Base-by-base conservation (phyloP, 345 rosid species). In the Abelmoschus esculentus region DNA sequence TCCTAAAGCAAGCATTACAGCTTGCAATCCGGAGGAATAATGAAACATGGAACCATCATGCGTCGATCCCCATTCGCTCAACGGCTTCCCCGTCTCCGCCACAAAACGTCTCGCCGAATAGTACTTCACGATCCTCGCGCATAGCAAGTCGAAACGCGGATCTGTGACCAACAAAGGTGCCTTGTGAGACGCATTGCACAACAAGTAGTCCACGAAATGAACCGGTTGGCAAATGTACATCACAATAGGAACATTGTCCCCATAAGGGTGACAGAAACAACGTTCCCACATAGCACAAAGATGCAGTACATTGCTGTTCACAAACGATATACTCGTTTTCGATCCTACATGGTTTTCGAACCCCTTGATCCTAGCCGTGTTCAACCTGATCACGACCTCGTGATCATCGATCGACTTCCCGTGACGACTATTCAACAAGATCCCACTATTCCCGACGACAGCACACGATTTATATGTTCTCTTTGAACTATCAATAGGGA, bases 1-100 rank as follows among this genome's bases (percentile, higher is more conserved):
- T 36, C 97, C 98, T 10, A 83, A 75, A 0, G 97, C 87, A 5
- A 91, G 81, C 92, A 90, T 85, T 19, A 88, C 87, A 28, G 97
- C 98, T 55, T 93, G 98, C 86, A 91, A 79, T 44, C 98, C 98
- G 12, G 98, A 93, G 0, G 97, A 91, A 83, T 93, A 93, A 56
- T 93, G 98, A 69, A 93, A 93, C 86, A 89, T 64, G 1, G 87
- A 69, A 1, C 90, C 97, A 53, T 91, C 96, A 61, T 91, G 98
- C 2, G 40, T 73, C 50, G 83, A 72, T 44, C 77, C 80, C 98
- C 96, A 93, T 19, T 83, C 90, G 5, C 70, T 77, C 79, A 89
- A 69, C 6, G 86, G 64, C 84, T 78, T 70, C 42, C 74, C 78
- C 79, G 70, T 7, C 42, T 38, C 87, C 72, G 80, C 83, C 63